These are phyloP conservation scores for Epithemia pelagica DNA, from an alignment of 108 stramenopile genomes.

Conservation along the genomic window DNA sequence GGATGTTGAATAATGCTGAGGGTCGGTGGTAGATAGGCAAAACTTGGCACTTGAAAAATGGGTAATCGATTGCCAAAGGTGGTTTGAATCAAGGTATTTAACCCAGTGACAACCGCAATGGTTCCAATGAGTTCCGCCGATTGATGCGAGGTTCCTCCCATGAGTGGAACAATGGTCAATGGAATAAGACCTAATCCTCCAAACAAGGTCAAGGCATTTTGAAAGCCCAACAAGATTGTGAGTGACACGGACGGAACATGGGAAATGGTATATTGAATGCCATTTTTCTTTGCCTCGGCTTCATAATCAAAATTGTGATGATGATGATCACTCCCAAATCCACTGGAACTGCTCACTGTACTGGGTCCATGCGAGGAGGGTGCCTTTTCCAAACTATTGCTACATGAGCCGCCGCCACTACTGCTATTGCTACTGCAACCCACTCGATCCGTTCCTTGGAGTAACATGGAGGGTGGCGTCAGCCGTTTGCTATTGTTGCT, in stretches of 20 bases:
- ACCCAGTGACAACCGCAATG: constrained; percentile 20
- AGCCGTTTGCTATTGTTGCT: too few relatives aligned
- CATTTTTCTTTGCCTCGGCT: constrained; percentile 19
- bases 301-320: constrained; percentile 10
- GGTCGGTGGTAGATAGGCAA: constrained; percentile 20
- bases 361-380: too few relatives aligned
- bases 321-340: background rate
- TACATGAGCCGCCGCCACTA: background rate
- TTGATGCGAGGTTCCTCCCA: constrained; percentile 23
- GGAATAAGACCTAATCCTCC: constrained; percentile 26
- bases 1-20: constrained; percentile 24
- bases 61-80: constrained; percentile 31
- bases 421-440: background rate
- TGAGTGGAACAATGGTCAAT: constrained; percentile 19
- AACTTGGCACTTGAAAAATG: constrained; percentile 27
- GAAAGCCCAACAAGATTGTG: constrained; percentile 19
- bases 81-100: constrained; percentile 30
- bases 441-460: too few relatives aligned
- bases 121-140: constrained; percentile 27
- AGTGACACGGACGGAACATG: constrained; percentile 21
- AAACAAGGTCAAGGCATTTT: constrained; percentile 29
- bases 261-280: constrained; percentile 24
- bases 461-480: too few relatives aligned
- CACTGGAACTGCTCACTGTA: background rate
- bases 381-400: too few relatives aligned